A percentile compares a stretch with the other conserved stretches of the same genome.
Evolutionary conservation across 2,329 filamentous ascomycete species (phyloP).

Genomic region (Dothideomycetidae sp.): DNA sequence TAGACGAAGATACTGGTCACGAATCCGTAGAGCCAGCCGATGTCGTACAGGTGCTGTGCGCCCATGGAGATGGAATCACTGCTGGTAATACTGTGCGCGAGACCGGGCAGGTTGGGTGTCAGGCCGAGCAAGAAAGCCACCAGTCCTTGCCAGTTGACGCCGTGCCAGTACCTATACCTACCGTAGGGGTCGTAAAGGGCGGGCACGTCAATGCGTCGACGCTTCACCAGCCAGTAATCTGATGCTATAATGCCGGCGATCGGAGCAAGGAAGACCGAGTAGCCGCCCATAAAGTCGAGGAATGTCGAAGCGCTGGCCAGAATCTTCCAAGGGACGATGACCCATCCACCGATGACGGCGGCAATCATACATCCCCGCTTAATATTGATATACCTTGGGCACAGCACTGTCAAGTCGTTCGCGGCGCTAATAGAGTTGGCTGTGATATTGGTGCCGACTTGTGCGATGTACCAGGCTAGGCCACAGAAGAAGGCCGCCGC

Average conservation of each 20-base stretch:
- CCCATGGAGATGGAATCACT: conserved; percentile 10
- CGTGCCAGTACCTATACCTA: conserved; percentile 38
- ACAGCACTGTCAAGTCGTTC: conserved; percentile 39
- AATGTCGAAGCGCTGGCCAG: conserved; percentile 44
- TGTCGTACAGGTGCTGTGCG: conserved; percentile 24
- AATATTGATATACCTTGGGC: conserved; percentile 38
- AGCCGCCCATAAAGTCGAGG: conserved; percentile 44
- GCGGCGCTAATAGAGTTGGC: conserved; percentile 40
- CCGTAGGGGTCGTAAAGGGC: conserved; percentile 38
- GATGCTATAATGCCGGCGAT: conserved; percentile 46
- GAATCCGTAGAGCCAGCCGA: conserved; percentile 52
- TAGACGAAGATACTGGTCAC: conserved; percentile 42
- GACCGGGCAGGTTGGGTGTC: conserved; percentile 41
- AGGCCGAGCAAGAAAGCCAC: conserved; percentile 44
- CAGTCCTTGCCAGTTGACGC: conserved; percentile 47
- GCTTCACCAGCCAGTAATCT: conserved; percentile 46
- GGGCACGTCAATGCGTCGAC: conserved; percentile 27
- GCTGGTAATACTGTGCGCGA: conserved; percentile 14
- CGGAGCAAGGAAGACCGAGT: conserved; percentile 50
- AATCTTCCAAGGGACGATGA: conserved; percentile 53
- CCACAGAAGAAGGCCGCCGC: conserved; percentile 23
- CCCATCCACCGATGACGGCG: conserved; percentile 36
- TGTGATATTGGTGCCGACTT: conserved; percentile 35
- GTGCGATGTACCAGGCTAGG: conserved; percentile 39
- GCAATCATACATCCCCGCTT: conserved; percentile 30